phyloP scores from a whole-genome alignment of 2,329 filamentous ascomycete species.

The Colletotrichum horii region DNA sequence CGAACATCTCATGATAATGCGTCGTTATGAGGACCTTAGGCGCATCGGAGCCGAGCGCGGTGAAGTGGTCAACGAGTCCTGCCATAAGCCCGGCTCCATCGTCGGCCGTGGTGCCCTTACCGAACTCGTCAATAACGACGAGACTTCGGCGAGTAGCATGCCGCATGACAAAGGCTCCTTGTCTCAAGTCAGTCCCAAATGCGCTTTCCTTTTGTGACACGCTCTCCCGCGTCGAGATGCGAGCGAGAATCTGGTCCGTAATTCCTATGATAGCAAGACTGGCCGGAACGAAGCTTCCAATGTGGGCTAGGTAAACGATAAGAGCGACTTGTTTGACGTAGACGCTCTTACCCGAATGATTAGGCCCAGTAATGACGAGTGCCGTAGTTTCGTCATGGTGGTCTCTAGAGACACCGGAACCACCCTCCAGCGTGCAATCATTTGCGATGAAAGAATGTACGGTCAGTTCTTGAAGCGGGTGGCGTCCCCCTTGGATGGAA shows the following conservation, averaged over 20 bases:
- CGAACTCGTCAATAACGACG: constrained; percentile 92
- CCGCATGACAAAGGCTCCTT: constrained; percentile 78
- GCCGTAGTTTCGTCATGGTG: constrained; percentile 53
- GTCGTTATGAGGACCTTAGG: constrained; percentile 68
- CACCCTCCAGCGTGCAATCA: constrained; percentile 72
- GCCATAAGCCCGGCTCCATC: constrained; percentile 65
- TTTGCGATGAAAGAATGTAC: constrained; percentile 86
- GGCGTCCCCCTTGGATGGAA: constrained; percentile 78
- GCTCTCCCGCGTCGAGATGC: constrained; percentile 76
- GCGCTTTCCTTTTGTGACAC: constrained; percentile 64
- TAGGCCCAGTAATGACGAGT: constrained; percentile 87
- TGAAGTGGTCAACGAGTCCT: constrained; percentile 63
- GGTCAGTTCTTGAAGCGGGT: constrained; percentile 85
- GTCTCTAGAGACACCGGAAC: constrained; percentile 39
- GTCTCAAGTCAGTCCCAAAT: constrained; percentile 82
- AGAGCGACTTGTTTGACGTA: constrained; percentile 93
- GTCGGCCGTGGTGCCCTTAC: constrained; percentile 64
- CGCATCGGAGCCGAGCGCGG: constrained; percentile 45
- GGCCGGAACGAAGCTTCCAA: constrained; percentile 91
- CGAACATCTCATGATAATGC: constrained; percentile 76
- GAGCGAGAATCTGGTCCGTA: constrained; percentile 90
- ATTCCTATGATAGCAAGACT: constrained; percentile 77
- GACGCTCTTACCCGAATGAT: constrained; percentile 95
- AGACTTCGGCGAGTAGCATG: constrained; percentile 79
- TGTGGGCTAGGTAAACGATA: constrained; percentile 90